These are phyloP conservation scores for Geranium brycei DNA, from an alignment of 345 rosid genomes.

Conservation along the genomic window DNA sequence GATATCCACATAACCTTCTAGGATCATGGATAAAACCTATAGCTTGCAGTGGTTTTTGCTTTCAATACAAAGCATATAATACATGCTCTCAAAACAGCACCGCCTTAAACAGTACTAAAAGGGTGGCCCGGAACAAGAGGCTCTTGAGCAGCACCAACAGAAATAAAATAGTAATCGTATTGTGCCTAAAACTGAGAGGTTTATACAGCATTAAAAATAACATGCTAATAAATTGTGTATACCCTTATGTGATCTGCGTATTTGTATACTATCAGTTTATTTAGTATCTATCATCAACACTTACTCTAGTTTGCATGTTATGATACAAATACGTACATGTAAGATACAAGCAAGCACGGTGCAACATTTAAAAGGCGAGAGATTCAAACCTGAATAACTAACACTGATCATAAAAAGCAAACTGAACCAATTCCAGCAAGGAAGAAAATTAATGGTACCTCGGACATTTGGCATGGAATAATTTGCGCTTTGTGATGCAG, in stretches of 20 bases:
- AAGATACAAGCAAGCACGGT: background rate
- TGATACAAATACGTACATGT: background rate
- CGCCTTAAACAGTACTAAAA: background rate
- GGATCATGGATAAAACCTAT: background rate
- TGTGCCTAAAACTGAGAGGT: background rate
- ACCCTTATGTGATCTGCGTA: background rate
- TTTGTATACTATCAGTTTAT: background rate
- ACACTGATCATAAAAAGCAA: conserved; percentile 1
- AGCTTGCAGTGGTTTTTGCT: background rate
- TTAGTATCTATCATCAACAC: background rate
- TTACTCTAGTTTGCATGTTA: background rate
- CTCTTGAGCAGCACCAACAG: background rate
- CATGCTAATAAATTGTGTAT: background rate
- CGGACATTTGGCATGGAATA: conserved; percentile 20
- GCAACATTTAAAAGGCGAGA: background rate
- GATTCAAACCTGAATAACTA: background rate
- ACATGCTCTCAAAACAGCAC: background rate
- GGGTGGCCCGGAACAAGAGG: background rate
- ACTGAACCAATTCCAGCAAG: conserved; percentile 1
- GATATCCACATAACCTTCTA: background rate
- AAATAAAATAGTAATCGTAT: no score
- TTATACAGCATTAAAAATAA: background rate
- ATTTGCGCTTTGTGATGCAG: background rate
- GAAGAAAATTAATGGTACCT: conserved; percentile 21
- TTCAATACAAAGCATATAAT: background rate